Percentiles rank a stretch among this genome's conserved stretches.
phyloP scores from a whole-genome alignment of 805 yeast genomes.

The Metschnikowia similis region DNA sequence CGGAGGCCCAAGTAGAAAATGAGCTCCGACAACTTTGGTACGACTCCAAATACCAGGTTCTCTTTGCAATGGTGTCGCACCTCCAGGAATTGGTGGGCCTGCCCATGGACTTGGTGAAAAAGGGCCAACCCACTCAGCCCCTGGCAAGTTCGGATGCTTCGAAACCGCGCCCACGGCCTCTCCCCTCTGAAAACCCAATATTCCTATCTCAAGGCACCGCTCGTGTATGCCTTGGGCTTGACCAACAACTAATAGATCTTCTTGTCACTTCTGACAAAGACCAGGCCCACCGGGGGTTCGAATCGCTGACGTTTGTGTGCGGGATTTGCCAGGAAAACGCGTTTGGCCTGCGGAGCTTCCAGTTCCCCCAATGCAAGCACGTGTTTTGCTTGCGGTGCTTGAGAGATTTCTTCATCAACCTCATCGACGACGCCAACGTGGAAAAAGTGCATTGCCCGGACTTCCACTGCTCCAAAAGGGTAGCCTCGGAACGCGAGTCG shows the following conservation, averaged over 20 bases:
- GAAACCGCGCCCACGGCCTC: no score
- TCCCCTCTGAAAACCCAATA: constrained; percentile 7
- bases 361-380: constrained; percentile 25
- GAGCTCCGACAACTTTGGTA: constrained; percentile 31
- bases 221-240: background rate
- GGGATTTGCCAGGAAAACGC: constrained; percentile 52
- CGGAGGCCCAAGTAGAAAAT: constrained; percentile 11
- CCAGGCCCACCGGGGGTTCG: constrained; percentile 23
- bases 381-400: constrained; percentile 15
- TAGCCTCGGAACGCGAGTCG: constrained; percentile 13
- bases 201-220: background rate
- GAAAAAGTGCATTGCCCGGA: constrained; percentile 57
- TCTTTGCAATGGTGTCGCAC: constrained; percentile 42
- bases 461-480: constrained; percentile 39
- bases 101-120: background rate
- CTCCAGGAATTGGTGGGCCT: constrained; percentile 11
- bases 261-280: constrained; percentile 16
- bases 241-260: background rate
- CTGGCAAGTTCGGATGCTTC: no score
- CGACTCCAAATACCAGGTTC: constrained; percentile 31
- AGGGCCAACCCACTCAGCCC: no score
- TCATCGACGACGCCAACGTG: constrained; percentile 46
- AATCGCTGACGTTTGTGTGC: constrained; percentile 41
- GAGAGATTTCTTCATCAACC: constrained; percentile 17
- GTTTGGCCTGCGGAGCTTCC: constrained; percentile 41